A percentile compares a stretch with the other conserved stretches of the same genome.
phyloP scores from a whole-genome alignment of 2,329 filamentous ascomycete species.

The Tricladium varicosporioides region DNA sequence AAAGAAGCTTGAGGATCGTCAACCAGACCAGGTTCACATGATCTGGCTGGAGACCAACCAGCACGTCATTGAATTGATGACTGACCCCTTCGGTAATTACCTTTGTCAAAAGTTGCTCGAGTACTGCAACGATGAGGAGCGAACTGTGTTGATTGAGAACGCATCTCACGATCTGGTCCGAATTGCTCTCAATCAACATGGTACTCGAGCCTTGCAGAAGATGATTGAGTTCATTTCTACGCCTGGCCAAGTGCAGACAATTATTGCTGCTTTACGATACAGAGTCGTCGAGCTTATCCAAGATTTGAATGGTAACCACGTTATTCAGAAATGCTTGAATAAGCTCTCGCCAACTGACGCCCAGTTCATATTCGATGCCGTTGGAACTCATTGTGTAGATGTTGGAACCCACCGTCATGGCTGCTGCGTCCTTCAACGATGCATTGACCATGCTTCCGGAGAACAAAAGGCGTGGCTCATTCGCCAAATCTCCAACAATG shows the following conservation, averaged over 20 bases:
- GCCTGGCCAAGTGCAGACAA: constrained; percentile 77
- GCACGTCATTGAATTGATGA: constrained; percentile 97
- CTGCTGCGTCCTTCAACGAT: constrained; percentile 96
- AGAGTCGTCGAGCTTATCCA: constrained; percentile 94
- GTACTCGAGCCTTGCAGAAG: constrained; percentile 94
- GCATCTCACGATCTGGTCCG: constrained; percentile 83
- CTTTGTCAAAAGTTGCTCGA: constrained; percentile 98
- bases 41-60: constrained; percentile 93
- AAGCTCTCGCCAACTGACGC: constrained; percentile 82
- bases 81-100: constrained; percentile 98
- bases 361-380: constrained; percentile 95
- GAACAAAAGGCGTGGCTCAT: constrained; percentile 87
- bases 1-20: constrained; percentile 92
- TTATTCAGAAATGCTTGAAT: constrained; percentile 98
- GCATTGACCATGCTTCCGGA: constrained; percentile 93
- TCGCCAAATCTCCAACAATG: constrained; percentile 80
- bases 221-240: constrained; percentile 98
- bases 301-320: constrained; percentile 96
- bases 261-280: constrained; percentile 78
- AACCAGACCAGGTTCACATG: constrained; percentile 78
- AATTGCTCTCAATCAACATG: constrained; percentile 96
- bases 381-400: constrained; percentile 79
- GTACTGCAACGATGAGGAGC: constrained; percentile 92
- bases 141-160: constrained; percentile 88
- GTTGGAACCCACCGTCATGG: constrained; percentile 97